A percentile compares a stretch with the other conserved stretches of the same genome.
Conservation (phyloP, 306 rosid genomes). For the Fragaria ananassa region DNA sequence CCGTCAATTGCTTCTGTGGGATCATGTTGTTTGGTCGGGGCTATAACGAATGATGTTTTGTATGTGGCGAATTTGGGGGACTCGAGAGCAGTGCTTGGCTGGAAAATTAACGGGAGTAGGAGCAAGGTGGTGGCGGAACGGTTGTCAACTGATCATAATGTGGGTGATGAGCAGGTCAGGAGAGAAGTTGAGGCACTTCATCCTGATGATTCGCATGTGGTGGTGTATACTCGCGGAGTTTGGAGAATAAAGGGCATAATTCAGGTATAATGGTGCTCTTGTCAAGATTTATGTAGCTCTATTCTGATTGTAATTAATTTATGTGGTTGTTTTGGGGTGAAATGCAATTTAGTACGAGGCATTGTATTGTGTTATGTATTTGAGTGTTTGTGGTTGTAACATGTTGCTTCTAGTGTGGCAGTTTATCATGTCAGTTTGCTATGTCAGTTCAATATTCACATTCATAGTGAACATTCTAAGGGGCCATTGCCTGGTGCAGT, state of each 20-base stretch:
- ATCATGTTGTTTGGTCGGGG: constrained; percentile 91
- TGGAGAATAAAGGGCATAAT: constrained; percentile 98
- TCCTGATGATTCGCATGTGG: constrained; percentile 84
- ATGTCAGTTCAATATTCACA: neutral
- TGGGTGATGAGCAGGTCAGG: constrained; percentile 83
- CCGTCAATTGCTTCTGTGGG: constrained; percentile 90
- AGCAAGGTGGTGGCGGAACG: constrained; percentile 63
- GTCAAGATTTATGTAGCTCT: neutral
- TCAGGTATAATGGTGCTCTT: constrained; percentile 55
- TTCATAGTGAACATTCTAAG: neutral
- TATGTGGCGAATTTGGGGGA: constrained; percentile 93
- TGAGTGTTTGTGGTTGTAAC: neutral
- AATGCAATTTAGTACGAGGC: neutral
- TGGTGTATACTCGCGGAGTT: constrained; percentile 72
- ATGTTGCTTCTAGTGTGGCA: constrained; percentile 1
- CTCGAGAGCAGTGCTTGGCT: constrained; percentile 89
- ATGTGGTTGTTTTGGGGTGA: neutral
- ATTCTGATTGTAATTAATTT: neutral
- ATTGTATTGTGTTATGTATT: neutral
- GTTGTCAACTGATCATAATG: constrained; percentile 90
- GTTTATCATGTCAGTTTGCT: neutral
- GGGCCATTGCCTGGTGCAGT: neutral
- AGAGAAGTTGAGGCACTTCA: constrained; percentile 87
- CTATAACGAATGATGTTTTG: constrained; percentile 64
- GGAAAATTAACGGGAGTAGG: constrained; percentile 31